Evolutionary conservation across 176 grass and related monocot genomes (phyloP).

Genomic region (Phyllostachys edulis): DNA sequence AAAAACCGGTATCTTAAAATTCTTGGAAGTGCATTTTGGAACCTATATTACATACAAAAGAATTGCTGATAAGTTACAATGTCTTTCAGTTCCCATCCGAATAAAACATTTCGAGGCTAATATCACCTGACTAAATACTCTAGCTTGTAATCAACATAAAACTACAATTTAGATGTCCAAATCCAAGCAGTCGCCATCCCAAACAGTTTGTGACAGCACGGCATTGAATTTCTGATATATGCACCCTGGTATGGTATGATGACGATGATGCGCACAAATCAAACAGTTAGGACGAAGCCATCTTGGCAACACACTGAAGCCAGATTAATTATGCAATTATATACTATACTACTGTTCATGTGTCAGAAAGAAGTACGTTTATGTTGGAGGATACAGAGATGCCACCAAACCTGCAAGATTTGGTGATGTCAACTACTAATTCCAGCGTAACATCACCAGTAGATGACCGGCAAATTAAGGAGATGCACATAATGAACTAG

Average conservation of each 20-base stretch:
- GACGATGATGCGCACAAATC: constrained; percentile 28
- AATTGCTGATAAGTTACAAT: background rate
- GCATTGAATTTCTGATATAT: constrained; percentile 3
- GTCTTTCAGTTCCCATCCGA: background rate
- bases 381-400: constrained; percentile 18
- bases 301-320: constrained; percentile 29
- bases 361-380: background rate
- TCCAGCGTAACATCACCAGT: background rate
- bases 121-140: background rate
- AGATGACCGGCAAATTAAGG: constrained; percentile 25
- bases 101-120: background rate
- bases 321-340: background rate
- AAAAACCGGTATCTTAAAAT: background rate
- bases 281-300: constrained; percentile 33
- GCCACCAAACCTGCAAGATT: constrained; percentile 42
- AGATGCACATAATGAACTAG: background rate
- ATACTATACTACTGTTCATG: background rate
- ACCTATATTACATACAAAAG: background rate
- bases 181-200: constrained; percentile 25
- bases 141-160: background rate
- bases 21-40: background rate
- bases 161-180: background rate
- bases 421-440: background rate
- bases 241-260: constrained; percentile 1
- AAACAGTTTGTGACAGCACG: constrained; percentile 1